A percentile compares a stretch with the other conserved stretches of the same genome.
phyloP scores from a whole-genome alignment of 2,329 filamentous ascomycete species.

The Microdochium bolleyi region DNA sequence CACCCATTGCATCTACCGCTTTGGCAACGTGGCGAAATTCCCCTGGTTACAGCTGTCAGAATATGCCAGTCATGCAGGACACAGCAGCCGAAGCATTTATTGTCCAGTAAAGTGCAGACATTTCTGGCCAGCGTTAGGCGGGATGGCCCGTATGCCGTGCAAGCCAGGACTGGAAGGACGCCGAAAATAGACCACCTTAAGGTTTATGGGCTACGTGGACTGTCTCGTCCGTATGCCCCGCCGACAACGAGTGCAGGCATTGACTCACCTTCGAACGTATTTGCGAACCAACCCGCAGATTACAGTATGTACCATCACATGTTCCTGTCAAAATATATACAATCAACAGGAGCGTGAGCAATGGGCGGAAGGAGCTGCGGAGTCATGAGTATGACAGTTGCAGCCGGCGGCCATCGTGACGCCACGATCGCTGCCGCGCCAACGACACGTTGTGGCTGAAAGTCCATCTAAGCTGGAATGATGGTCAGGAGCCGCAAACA shows the following conservation, averaged over 20 bases:
- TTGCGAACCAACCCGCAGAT: not conserved
- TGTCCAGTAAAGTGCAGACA: not conserved
- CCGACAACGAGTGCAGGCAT: not conserved
- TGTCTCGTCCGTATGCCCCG: not conserved
- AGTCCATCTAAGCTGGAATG: not conserved
- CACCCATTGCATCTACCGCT: not conserved
- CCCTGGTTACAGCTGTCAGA: not conserved
- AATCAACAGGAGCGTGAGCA: not conserved
- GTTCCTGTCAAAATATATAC: not conserved
- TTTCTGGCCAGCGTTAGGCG: too few species aligned
- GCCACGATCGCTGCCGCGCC: not conserved
- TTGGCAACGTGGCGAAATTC: not conserved
- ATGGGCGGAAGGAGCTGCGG: not conserved
- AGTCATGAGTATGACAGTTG: not conserved
- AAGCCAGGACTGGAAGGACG: not conserved
- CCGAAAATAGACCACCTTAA: too few species aligned
- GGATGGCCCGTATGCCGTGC: not conserved
- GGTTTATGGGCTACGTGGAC: too few species aligned
- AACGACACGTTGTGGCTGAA: not conserved
- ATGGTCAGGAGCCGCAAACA: too few species aligned
- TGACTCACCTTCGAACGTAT: not conserved
- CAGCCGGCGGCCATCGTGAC: not conserved
- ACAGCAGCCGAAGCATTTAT: not conserved
- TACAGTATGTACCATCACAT: not conserved
- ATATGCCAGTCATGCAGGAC: not conserved